Percentiles rank a stretch among this genome's conserved stretches.
Conservation (phyloP, 768 basidiomycete species). For the Nevesoporus exiguus region DNA sequence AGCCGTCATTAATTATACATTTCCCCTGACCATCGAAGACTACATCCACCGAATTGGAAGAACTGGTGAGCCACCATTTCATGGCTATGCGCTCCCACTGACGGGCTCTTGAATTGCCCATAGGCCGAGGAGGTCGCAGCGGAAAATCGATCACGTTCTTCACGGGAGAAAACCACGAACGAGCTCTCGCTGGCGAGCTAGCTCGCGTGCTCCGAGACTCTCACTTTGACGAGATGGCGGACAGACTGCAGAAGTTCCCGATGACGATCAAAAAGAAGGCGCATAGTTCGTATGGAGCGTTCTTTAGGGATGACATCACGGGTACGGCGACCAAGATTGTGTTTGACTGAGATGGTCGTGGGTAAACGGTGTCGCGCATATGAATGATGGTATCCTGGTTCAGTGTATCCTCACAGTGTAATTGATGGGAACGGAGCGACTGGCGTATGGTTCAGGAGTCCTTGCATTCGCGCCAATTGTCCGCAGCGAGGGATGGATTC, state of each 20-base stretch:
- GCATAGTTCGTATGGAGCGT: slow-evolving; percentile 87
- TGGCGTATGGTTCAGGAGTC: too few relatives aligned
- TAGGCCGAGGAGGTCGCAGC: slow-evolving; percentile 83
- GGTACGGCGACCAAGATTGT: slow-evolving; percentile 75
- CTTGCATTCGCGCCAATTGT: too few relatives aligned
- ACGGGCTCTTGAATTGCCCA: background rate
- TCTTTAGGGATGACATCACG: slow-evolving; percentile 62
- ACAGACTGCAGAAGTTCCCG: slow-evolving; percentile 74
- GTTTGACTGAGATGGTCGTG: slow-evolving; percentile 42
- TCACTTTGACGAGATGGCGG: slow-evolving; percentile 69
- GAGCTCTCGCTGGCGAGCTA: slow-evolving; percentile 86
- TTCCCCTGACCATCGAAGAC: slow-evolving; percentile 93
- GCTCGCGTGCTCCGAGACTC: slow-evolving; percentile 88
- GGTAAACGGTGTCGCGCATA: background rate
- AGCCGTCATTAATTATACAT: slow-evolving; percentile 95
- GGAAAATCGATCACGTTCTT: slow-evolving; percentile 97
- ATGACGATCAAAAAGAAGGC: slow-evolving; percentile 97
- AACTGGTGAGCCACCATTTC: slow-evolving; percentile 52
- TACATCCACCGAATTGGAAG: slow-evolving; percentile 89
- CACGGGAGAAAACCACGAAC: slow-evolving; percentile 87
- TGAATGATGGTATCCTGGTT: background rate
- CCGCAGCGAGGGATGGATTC: too few relatives aligned
- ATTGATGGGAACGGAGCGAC: slow-evolving; percentile 11
- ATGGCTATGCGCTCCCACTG: background rate
- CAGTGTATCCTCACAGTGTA: slow-evolving; percentile 4